phyloP scores from a whole-genome alignment of 495 filamentous ascomycete genomes.

The Xylaria longipes region DNA sequence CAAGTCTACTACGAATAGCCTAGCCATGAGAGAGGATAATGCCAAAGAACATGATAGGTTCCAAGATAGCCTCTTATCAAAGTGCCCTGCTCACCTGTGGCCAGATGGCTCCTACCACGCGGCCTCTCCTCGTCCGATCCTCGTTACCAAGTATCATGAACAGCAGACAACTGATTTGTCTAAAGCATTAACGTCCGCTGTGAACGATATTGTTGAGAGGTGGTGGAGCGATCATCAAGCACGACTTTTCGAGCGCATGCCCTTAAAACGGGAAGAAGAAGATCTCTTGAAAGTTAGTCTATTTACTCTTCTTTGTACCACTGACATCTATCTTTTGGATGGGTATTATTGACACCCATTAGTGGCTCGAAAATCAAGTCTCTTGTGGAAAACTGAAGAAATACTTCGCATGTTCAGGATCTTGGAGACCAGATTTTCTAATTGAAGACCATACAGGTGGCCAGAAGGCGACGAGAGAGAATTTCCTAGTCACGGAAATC shows the following conservation, averaged over 20 bases:
- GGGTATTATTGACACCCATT: not conserved
- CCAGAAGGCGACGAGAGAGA: constrained; percentile 22
- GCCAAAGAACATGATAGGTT: not conserved
- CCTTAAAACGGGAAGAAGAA: constrained; percentile 46
- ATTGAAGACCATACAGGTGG: constrained; percentile 33
- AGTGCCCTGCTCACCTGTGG: constrained; percentile 6
- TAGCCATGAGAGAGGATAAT: not conserved
- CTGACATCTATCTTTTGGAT: not conserved
- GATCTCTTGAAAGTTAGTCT: constrained; percentile 37
- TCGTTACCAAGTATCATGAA: not conserved
- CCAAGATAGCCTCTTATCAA: constrained; percentile 1
- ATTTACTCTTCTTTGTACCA: not conserved
- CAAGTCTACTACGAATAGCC: not conserved
- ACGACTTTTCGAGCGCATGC: constrained; percentile 47
- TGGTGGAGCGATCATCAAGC: constrained; percentile 50
- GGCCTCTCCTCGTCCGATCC: not conserved
- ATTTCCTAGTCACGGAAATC: constrained; percentile 51
- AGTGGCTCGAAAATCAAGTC: constrained; percentile 21
- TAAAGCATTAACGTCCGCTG: constrained; percentile 39
- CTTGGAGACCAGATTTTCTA: constrained; percentile 56
- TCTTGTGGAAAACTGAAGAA: not conserved
- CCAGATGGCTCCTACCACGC: constrained; percentile 1
- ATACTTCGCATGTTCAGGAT: constrained; percentile 33
- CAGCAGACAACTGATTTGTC: constrained; percentile 35
- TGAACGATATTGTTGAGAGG: constrained; percentile 48